Evolutionary conservation across 2,329 filamentous ascomycete genomes (phyloP).

Genomic region (Ophiostoma piceae): DNA sequence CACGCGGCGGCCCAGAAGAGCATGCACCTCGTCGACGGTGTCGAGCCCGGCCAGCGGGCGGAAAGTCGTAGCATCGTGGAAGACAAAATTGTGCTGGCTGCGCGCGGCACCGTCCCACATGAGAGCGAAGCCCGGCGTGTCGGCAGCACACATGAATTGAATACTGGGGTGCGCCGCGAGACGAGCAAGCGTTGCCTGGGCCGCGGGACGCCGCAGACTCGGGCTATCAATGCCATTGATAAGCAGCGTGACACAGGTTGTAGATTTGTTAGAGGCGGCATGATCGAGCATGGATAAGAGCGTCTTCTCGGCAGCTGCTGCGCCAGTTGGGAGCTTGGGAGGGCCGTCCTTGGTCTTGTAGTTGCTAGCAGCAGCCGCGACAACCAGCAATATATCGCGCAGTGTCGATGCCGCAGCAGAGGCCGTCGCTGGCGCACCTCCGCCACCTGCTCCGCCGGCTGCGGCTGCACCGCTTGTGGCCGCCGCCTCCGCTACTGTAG

Average conservation of each 20-base stretch:
- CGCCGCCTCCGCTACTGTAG: conserved; percentile 32
- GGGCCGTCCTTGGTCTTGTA: conserved; percentile 16
- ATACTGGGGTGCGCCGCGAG: conserved; percentile 70
- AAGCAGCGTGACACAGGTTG: conserved; percentile 56
- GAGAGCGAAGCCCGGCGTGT: conserved; percentile 80
- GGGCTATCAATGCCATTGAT: conserved; percentile 83
- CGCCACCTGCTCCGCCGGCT: background rate
- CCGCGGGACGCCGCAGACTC: conserved; percentile 63
- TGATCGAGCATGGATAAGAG: conserved; percentile 58
- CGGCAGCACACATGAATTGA: conserved; percentile 71
- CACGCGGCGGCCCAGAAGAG: conserved; percentile 74
- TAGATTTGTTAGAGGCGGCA: conserved; percentile 34
- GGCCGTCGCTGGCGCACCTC: conserved; percentile 13
- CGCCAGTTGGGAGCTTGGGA: conserved; percentile 53
- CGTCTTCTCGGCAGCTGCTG: conserved; percentile 61
- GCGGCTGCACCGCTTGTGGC: conserved; percentile 39
- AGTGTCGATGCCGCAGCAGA: conserved; percentile 44
- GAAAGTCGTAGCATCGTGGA: conserved; percentile 94
- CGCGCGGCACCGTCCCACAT: conserved; percentile 87
- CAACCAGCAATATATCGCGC: conserved; percentile 63
- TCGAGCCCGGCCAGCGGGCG: conserved; percentile 61
- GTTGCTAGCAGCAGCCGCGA: conserved; percentile 50
- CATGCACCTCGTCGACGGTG: conserved; percentile 84
- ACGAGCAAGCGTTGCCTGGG: conserved; percentile 68
- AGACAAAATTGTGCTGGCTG: conserved; percentile 66